phyloP scores from a whole-genome alignment of 106 monocot genomes.

The Gastrodia elata region DNA sequence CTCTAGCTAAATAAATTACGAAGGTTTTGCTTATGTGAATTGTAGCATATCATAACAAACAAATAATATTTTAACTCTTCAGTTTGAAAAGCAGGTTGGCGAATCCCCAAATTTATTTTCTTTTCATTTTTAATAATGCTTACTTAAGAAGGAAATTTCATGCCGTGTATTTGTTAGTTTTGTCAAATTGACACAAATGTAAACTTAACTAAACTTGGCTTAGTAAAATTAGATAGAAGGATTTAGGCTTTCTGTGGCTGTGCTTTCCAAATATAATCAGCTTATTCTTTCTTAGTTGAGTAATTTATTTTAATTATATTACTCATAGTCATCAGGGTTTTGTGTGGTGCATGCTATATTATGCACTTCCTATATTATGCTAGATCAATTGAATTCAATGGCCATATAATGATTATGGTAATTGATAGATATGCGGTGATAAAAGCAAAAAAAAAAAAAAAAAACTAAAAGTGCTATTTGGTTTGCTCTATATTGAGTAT shows the following conservation, averaged over 20 bases:
- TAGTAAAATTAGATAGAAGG: background rate
- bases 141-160: background rate
- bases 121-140: background rate
- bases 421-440: background rate
- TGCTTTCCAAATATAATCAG: background rate
- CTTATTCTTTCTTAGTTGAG: background rate
- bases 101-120: background rate
- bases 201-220: background rate
- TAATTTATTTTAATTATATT: background rate
- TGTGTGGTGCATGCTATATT: background rate
- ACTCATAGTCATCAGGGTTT: background rate
- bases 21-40: background rate
- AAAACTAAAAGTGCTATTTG: too few species aligned
- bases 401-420: too few species aligned
- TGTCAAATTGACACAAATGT: background rate
- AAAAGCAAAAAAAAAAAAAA: background rate
- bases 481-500: too few species aligned
- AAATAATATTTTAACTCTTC: background rate
- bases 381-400: too few species aligned
- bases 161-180: background rate
- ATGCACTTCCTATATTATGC: background rate
- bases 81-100: background rate
- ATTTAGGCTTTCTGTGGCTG: background rate
- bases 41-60: background rate
- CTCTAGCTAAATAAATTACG: background rate